Evolutionary conservation across 805 yeast species (phyloP), one percentile per base, ranked within the genome.

Genomic region (Candida anglica): DNA sequence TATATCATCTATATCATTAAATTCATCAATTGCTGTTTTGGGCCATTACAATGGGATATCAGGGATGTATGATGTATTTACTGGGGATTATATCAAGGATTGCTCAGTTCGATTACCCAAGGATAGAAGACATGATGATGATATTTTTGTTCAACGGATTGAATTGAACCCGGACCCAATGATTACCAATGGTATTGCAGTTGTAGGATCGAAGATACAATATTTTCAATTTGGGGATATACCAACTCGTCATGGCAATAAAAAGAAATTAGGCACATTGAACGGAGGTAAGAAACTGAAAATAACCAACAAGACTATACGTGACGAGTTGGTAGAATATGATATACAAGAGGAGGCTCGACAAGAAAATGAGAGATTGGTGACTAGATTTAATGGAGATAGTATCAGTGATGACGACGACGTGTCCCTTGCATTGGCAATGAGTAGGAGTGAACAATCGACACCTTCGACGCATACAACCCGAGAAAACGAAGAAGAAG

Each of bases 341-440:
- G 62, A 62, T 27, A 38, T 44, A 19, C 53, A 48, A 16, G 47
- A 54, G 32, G 55, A 55, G 36, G 39, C 45, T 15, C 38, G 44
- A 20, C 39, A 42, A 10, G 44, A 56, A 37, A 40, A 48, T 6
- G 47, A 53, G 5, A 39, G 40, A 8, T 48, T 69, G 32, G 43
- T 70, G 18, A 63, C 63, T 22, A 72, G 66, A 49, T 75, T 63
- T 46, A 75, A 75, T 44, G 81, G 80, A 2, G 48, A 49, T 13
- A 48, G 49, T 3, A 45, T 48, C 6, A 14, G 17, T 17, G 15
- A 9, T 21, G 24, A 7, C 19, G 56, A 52, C 11, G 46, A 30
- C 14, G 32, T 55, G 8, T 43, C 55, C 4, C 27, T 55, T 10
- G 61, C 61, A 3, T 27, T 56, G 32, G 60, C 53, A 3, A 40